These are phyloP conservation scores for Sporormia fimetaria DNA, from an alignment of 495 filamentous ascomycete species.

Conservation along the genomic window DNA sequence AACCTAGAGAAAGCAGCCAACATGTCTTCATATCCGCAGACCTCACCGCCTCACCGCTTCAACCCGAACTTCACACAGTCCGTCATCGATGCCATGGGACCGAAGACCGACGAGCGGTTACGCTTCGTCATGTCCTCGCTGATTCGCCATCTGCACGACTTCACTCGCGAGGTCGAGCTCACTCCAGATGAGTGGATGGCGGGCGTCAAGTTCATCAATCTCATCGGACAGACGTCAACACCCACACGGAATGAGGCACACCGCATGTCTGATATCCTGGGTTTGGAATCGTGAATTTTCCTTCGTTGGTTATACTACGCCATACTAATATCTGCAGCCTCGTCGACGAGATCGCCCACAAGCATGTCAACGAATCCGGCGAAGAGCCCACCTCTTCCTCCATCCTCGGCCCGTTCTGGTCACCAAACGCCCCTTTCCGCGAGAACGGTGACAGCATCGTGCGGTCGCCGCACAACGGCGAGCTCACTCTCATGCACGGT, in stretches of 20 bases:
- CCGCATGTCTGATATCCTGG: conserved; percentile 66
- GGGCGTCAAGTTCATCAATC: conserved; percentile 51
- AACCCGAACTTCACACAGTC: conserved; percentile 67
- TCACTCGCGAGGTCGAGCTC: conserved; percentile 70
- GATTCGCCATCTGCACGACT: conserved; percentile 71
- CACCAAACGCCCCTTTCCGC: conserved; percentile 68
- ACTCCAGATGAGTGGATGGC: conserved; percentile 71
- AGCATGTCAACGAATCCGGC: conserved; percentile 57
- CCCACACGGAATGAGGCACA: conserved; percentile 63
- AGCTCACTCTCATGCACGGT: conserved; percentile 65
- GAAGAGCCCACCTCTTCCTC: conserved; percentile 65
- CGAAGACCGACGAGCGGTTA: conserved; percentile 56
- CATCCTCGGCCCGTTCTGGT: conserved; percentile 84
- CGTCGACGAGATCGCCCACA: conserved; percentile 78
- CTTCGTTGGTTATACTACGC: background rate
- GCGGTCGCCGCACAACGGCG: conserved; percentile 54
- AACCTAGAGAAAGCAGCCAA: background rate
- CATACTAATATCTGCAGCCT: conserved; percentile 38
- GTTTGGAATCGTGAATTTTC: conserved; percentile 56
- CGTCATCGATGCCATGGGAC: conserved; percentile 65
- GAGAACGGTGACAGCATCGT: conserved; percentile 59
- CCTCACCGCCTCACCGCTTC: conserved; percentile 34
- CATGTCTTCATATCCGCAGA: conserved; percentile 6
- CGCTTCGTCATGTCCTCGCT: conserved; percentile 53
- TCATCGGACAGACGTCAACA: conserved; percentile 44